These are phyloP conservation scores for Aspergillus sparsus DNA, from an alignment of 495 filamentous ascomycete species.

Conservation along the genomic window DNA sequence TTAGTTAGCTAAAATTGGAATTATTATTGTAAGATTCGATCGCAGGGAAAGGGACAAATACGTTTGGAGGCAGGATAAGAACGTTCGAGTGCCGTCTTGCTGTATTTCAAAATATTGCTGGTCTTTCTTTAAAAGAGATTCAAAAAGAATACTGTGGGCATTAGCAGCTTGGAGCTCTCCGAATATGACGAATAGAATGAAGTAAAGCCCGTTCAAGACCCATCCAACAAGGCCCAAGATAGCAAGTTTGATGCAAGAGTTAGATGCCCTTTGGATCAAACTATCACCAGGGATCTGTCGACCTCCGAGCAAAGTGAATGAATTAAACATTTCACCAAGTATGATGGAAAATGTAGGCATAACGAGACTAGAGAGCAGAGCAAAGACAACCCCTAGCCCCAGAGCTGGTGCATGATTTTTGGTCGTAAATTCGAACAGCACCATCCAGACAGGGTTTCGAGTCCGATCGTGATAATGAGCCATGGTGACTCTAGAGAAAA, in stretches of 20 bases:
- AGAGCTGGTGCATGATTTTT: slow-evolving; percentile 59
- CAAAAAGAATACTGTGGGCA: slow-evolving; percentile 65
- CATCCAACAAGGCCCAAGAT: slow-evolving; percentile 63
- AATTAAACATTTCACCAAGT: slow-evolving; percentile 73
- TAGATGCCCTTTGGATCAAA: slow-evolving; percentile 56
- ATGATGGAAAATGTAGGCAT: slow-evolving; percentile 68
- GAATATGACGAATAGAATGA: slow-evolving; percentile 68
- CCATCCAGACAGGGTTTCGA: slow-evolving; percentile 39
- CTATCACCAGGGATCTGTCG: slow-evolving; percentile 49
- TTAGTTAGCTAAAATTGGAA: not conserved
- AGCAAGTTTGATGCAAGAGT: slow-evolving; percentile 58
- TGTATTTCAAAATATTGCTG: slow-evolving; percentile 82
- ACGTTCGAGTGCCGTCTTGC: slow-evolving; percentile 67
- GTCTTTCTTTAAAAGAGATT: slow-evolving; percentile 66
- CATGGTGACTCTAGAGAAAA: not conserved
- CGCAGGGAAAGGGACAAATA: slow-evolving; percentile 32
- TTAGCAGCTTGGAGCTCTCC: slow-evolving; percentile 76
- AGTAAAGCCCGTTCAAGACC: slow-evolving; percentile 64
- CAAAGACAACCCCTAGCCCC: slow-evolving; percentile 50
- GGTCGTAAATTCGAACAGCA: slow-evolving; percentile 74
- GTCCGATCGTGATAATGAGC: not conserved
- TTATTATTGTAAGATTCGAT: not conserved
- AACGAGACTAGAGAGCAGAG: slow-evolving; percentile 61
- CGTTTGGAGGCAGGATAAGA: slow-evolving; percentile 74
- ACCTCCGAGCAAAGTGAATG: slow-evolving; percentile 65